Evolutionary conservation across 2,329 filamentous ascomycete species (phyloP).

Genomic region (Fusarium siculi): DNA sequence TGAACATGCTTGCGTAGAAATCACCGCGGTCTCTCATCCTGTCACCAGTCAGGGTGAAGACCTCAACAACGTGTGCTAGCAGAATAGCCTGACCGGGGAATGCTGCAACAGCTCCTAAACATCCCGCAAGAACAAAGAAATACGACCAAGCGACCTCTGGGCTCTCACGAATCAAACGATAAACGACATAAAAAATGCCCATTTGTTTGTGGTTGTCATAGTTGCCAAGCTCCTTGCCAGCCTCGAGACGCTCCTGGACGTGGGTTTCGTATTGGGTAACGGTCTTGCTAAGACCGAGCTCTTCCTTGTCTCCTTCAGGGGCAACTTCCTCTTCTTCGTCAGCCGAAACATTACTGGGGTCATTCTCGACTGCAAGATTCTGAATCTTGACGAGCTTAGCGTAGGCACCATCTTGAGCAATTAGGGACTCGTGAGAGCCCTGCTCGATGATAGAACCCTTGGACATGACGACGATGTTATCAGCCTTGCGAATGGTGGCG

Average conservation of each 20-base stretch:
- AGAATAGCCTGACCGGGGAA: constrained; percentile 58
- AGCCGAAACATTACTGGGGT: constrained; percentile 29
- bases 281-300: constrained; percentile 41
- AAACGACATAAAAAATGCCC: constrained; percentile 46
- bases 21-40: constrained; percentile 55
- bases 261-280: constrained; percentile 47
- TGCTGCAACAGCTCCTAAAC: constrained; percentile 49
- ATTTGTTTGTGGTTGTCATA: constrained; percentile 49
- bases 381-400: constrained; percentile 60
- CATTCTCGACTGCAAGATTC: constrained; percentile 46
- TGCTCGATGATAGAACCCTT: constrained; percentile 43
- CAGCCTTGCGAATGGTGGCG: constrained; percentile 49
- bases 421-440: constrained; percentile 59
- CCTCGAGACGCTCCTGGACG: constrained; percentile 46
- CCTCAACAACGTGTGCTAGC: constrained; percentile 54
- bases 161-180: constrained; percentile 51
- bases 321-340: constrained; percentile 42
- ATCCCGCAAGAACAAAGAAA: constrained; percentile 47
- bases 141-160: constrained; percentile 52
- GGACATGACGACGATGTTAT: constrained; percentile 48
- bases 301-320: constrained; percentile 30
- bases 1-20: constrained; percentile 67
- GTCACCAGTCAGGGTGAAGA: constrained; percentile 51
- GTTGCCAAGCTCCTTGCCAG: constrained; percentile 51
- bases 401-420: constrained; percentile 61